Evolutionary conservation across 2,329 filamentous ascomycete genomes (phyloP), one percentile per base, ranked within the genome.

Genomic region (Ascochyta fabae): DNA sequence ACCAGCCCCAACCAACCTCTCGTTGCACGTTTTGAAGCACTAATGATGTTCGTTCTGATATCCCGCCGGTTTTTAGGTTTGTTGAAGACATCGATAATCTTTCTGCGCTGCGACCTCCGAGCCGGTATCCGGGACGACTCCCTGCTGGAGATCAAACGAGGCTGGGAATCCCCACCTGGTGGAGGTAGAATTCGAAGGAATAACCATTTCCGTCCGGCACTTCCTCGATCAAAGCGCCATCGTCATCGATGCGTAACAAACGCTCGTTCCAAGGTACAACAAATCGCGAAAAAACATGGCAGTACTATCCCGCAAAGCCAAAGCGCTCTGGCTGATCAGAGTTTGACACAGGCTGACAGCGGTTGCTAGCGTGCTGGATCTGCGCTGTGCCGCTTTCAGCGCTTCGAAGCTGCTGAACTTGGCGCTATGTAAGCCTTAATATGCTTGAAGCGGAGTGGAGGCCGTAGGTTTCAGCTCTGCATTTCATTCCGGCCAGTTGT

Each of bases 371-470:
- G 48, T 34, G 40, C 16, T 51, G 19, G 47, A 35, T 43, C 51
- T 49, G 42, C 52, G 47, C 60, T 61, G 66, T 65, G 66, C 64
- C 62, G 63, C 59, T 59, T 38, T 56, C 51, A 59, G 61, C 61
- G 59, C 64, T 63, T 61, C 56, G 46, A 56, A 42, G 55, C 51
- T 53, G 61, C 51, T 54, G 50, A 26, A 36, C 36, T 56, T 56
- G 48, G 53, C 51, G 40, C 44, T 39, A 48, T 52, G 42, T 50
- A 42, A 38, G 53, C 53, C 47, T 41, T 43, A 51, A 51, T 56
- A 36, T 51, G 38, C 26, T n/a, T 43, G 53, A 50, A 23, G 43
- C 48, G 53, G 36, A 51, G 53, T 43, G 43, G 47, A 43, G 35
- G 33, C 53, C 42, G 53, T 39, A 29, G 27, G 53, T 56, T 56